Evolutionary conservation across 2,329 filamentous ascomycete genomes (phyloP), one percentile per base, ranked within the genome.

Genomic region (Annulohypoxylon truncatum): DNA sequence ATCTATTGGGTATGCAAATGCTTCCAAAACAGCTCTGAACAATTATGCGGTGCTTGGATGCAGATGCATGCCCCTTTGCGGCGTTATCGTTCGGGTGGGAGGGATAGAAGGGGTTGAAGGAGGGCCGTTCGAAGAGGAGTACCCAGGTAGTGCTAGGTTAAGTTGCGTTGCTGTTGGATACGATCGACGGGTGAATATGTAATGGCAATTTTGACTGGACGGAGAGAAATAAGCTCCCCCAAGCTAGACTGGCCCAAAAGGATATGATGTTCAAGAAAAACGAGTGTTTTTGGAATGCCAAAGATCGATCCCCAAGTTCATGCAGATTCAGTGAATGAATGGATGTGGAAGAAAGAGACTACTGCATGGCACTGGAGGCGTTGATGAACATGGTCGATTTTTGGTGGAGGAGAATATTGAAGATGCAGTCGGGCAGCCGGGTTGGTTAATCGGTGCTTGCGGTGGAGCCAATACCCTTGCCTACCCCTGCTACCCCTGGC

Each of bases 71-170:
- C 71, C 65, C 63, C 68, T 72, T 67, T 70, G 71, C 70, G 64
- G 66, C 70, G 73, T 72, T 72, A 70, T 75, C 69, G 71, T 73
- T 73, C 73, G 72, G 71, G 72, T 72, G 69, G 72, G 56, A 69
- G 65, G 66, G 64, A 60, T 24, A 38, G 38, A 22, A 42, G 38
- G 35, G 67, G 68, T 67, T 61, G 65, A 63, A 68, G 55, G 65
- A 57, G 56, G 67, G 60, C 58, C 68, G 61, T 64, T 68, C 61
- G 64, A 67, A 61, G 46, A 29, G 44, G 22, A 46, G 42, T 24
- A 46, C 38, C 38, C 38, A 42, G 38, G 44, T 47, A 51, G 24
- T 20, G 15, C 35, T 40, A 15, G 42, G 22, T 40, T 26, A 33
- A 33, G 33, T 35, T 13, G 33, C 13, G 33, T 42, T 51, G 55